These are phyloP conservation scores for Kodamaea leandrae DNA, from an alignment of 805 yeast genomes.

Conservation along the genomic window DNA sequence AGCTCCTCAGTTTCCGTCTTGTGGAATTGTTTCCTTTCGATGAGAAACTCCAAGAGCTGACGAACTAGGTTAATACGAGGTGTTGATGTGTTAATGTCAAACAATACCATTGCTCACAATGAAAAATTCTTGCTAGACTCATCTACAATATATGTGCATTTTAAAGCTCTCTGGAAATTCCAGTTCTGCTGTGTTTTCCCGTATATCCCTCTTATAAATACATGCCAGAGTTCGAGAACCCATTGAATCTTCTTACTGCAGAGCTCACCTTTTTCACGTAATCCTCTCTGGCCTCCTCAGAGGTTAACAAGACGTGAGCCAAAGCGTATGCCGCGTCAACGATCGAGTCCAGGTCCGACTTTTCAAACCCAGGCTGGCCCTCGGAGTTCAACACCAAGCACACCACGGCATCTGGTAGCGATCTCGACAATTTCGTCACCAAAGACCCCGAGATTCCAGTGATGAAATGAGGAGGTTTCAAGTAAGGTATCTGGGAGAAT, in stretches of 20 bases:
- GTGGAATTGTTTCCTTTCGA: constrained; percentile 91
- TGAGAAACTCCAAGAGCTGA: constrained; percentile 37
- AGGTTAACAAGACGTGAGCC: constrained; percentile 7
- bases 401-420: constrained; percentile 2
- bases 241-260: constrained; percentile 23
- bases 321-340: constrained; percentile 27
- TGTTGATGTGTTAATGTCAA: too few relatives aligned
- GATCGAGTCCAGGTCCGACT: constrained; percentile 43
- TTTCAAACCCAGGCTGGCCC: constrained; percentile 62
- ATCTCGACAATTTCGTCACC: constrained; percentile 22
- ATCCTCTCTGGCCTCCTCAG: constrained; percentile 4
- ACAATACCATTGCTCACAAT: too few relatives aligned
- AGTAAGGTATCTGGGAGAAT: constrained; percentile 19
- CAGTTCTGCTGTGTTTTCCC: neutral
- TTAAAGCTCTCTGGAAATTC: neutral
- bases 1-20: constrained; percentile 81
- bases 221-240: constrained; percentile 27
- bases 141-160: too few relatives aligned
- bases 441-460: constrained; percentile 57
- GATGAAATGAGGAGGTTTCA: constrained; percentile 60
- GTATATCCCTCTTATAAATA: constrained; percentile 11
- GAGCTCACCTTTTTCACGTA: constrained; percentile 19
- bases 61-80: too few relatives aligned
- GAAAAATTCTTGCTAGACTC: too few relatives aligned
- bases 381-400: constrained; percentile 50